Evolutionary conservation across 2,329 filamentous ascomycete species (phyloP).

Genomic region (Alternaria postmessia): DNA sequence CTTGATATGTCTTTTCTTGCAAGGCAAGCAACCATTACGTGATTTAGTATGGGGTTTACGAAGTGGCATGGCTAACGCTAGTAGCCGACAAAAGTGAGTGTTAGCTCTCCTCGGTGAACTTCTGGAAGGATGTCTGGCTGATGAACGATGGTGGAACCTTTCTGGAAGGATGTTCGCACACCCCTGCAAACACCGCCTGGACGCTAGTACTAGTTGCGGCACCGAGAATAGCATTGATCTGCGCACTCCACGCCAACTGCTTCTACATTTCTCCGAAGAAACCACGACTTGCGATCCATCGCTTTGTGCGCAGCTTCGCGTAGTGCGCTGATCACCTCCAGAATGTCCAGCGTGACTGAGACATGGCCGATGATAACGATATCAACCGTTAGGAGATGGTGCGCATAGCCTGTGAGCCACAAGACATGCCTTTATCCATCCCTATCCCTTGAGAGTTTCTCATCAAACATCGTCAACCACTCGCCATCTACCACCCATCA

Average conservation of each 20-base stretch:
- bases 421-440: too few species aligned
- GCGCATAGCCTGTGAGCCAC: too few species aligned
- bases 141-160: not conserved
- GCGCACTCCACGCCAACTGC: not conserved
- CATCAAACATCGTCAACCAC: conserved; percentile 37
- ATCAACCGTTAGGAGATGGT: too few species aligned
- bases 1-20: conserved; percentile 8
- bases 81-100: not conserved
- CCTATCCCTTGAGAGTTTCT: too few species aligned
- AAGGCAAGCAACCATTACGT: conserved; percentile 6
- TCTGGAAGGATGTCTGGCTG: not conserved
- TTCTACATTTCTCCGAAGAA: not conserved
- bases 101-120: not conserved
- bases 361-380: too few species aligned
- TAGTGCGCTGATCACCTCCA: fast-evolving
- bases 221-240: not conserved
- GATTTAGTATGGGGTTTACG: conserved; percentile 6
- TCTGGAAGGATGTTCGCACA: not conserved
- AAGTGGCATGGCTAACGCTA: not conserved
- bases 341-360: too few species aligned
- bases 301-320: too few species aligned
- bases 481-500: conserved; percentile 56
- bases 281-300: not conserved
- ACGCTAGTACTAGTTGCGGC: not conserved
- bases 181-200: not conserved